Conservation (phyloP, 768 basidiomycete species). For the Coprinopsis marcescibilis region DNA sequence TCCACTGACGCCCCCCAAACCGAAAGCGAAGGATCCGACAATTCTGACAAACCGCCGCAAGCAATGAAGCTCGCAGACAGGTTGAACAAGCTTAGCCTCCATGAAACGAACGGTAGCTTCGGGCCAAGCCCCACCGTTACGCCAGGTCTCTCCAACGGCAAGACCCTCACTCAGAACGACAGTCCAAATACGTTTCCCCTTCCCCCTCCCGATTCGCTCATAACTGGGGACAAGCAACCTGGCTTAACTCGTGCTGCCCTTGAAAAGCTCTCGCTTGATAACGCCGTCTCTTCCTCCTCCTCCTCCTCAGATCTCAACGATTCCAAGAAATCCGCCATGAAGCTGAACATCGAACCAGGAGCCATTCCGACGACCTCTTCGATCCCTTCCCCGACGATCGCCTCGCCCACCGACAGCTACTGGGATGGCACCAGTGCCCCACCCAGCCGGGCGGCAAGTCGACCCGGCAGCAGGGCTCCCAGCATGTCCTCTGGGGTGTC, state of each 20-base stretch:
- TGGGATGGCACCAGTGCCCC: conserved; percentile 48
- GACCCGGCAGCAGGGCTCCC: conserved; percentile 40
- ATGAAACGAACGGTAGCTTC: conserved; percentile 13
- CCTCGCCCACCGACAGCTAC: conserved; percentile 55
- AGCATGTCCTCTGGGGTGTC: conserved; percentile 41
- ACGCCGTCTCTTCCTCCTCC: conserved; percentile 18
- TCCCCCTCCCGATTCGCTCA: conserved; percentile 44
- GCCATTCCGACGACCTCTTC: conserved; percentile 8
- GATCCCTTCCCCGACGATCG: conserved; percentile 24
- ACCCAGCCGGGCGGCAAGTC: conserved; percentile 54
- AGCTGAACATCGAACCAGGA: conserved; percentile 11
- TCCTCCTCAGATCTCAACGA: conserved; percentile 34
- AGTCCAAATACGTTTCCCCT: conserved; percentile 34
- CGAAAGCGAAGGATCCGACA: conserved; percentile 53
- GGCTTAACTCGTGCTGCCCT: conserved; percentile 42
- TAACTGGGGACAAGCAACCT: conserved; percentile 45
- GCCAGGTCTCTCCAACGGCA: conserved; percentile 13
- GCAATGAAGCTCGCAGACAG: conserved; percentile 24
- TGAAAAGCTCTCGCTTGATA: conserved; percentile 29
- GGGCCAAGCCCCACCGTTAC: conserved; percentile 14
- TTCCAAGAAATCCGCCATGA: conserved; percentile 15
- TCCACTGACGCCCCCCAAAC: conserved; percentile 42
- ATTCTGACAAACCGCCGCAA: conserved; percentile 57
- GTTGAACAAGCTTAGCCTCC: conserved; percentile 18
- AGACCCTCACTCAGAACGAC: conserved; percentile 14